Percentiles rank a stretch among this genome's conserved stretches.
These are phyloP conservation scores for Casuarina equisetifolia DNA, from an alignment of 306 rosid species.

Conservation along the genomic window DNA sequence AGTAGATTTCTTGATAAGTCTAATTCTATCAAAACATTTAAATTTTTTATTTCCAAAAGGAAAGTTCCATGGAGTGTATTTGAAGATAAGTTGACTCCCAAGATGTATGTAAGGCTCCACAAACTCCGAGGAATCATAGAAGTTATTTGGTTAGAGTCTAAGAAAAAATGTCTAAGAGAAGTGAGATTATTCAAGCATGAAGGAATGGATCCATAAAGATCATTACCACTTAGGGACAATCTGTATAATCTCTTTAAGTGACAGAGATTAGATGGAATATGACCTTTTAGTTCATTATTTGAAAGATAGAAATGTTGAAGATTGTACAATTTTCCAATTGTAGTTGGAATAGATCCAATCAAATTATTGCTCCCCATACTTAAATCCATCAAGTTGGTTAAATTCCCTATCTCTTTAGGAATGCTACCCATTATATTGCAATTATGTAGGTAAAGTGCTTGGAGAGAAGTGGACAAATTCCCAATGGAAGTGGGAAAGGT, in stretches of 20 bases:
- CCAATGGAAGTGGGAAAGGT: neutral
- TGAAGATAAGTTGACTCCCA: conserved; percentile 3
- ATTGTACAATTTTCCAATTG: neutral
- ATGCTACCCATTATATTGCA: conserved; percentile 13
- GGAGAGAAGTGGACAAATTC: neutral
- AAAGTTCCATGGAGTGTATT: conserved; percentile 8
- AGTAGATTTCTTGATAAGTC: too few relatives aligned
- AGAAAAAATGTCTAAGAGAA: neutral
- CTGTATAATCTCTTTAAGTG: neutral
- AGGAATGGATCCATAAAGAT: conserved; percentile 15
- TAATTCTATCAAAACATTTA: too few relatives aligned
- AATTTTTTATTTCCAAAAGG: neutral
- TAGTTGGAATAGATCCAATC: neutral
- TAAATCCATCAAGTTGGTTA: neutral
- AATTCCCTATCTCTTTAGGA: conserved; percentile 5
- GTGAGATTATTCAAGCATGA: conserved; percentile 9
- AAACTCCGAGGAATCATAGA: neutral
- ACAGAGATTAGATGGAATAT: conserved; percentile 15
- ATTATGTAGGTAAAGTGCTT: accelerated
- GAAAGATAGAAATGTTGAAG: neutral
- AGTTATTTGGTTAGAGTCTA: conserved; percentile 2
- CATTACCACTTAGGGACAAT: neutral
- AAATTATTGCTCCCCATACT: neutral
- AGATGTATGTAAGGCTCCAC: conserved; percentile 9
- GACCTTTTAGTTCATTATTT: neutral